Evolutionary conservation across 1,139 yeast species (phyloP).

Genomic region (Taiozyma sp.): DNA sequence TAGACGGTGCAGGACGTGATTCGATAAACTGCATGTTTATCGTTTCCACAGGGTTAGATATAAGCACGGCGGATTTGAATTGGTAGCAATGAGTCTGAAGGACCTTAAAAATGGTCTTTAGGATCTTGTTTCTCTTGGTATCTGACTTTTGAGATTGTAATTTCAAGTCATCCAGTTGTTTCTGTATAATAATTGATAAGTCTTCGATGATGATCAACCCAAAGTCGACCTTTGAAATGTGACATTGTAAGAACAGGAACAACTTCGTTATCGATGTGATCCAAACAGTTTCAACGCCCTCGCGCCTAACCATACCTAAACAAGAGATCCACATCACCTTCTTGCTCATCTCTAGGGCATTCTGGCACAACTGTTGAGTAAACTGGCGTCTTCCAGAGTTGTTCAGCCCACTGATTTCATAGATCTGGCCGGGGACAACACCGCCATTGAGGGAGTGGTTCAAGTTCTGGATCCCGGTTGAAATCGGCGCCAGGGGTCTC

Average conservation of each 20-base stretch:
- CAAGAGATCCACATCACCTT: constrained; percentile 17
- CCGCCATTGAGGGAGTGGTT: constrained; percentile 20
- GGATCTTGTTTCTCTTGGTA: constrained; percentile 3
- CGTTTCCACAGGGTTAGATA: constrained; percentile 15
- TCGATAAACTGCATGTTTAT: constrained; percentile 19
- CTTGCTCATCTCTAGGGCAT: constrained; percentile 10
- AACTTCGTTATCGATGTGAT: constrained; percentile 12
- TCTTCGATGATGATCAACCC: constrained; percentile 21
- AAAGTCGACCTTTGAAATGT: constrained; percentile 4
- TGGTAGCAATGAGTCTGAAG: constrained; percentile 13
- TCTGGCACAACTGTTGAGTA: constrained; percentile 10
- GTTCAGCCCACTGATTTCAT: constrained; percentile 17
- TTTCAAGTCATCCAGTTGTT: constrained; percentile 12
- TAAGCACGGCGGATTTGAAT: constrained; percentile 10
- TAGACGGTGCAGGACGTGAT: constrained; percentile 4
- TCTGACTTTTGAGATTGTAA: neutral
- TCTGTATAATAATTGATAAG: constrained; percentile 11
- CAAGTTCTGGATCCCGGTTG: constrained; percentile 11
- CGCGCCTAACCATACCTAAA: constrained; percentile 1
- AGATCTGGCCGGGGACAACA: constrained; percentile 17
- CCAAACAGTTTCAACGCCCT: constrained; percentile 3
- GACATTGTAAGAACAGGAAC: constrained; percentile 12
- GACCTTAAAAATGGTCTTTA: neutral
- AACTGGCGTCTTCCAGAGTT: constrained; percentile 18
- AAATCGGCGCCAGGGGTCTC: constrained; percentile 13